Evolutionary conservation across 1,284 basidiomycete genomes (phyloP).

Genomic region (Flammula alnicola): DNA sequence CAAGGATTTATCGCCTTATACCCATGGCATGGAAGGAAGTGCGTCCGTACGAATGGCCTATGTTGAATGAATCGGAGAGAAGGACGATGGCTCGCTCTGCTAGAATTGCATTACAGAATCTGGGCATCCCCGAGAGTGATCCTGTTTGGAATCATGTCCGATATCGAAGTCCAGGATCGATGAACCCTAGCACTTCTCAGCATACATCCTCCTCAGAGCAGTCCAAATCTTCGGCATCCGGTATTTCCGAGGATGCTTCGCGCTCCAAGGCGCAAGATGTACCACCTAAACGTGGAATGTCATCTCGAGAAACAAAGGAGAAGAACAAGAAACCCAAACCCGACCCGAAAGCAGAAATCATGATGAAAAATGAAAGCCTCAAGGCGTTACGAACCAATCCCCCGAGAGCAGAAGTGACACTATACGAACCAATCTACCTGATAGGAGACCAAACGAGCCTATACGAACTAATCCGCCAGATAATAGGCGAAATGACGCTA

Average conservation of each 20-base stretch:
- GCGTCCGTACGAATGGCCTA: slow-evolving; percentile 64
- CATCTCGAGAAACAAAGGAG: slow-evolving; percentile 48
- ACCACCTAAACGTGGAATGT: slow-evolving; percentile 44
- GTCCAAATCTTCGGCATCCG: slow-evolving; percentile 14
- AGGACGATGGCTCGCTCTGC: slow-evolving; percentile 52
- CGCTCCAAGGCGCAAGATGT: slow-evolving; percentile 32
- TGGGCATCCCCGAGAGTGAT: slow-evolving; percentile 61
- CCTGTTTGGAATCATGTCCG: slow-evolving; percentile 53
- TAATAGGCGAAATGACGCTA: too few species aligned
- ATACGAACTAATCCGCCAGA: neutral
- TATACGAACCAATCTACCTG: neutral
- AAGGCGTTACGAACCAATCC: slow-evolving; percentile 26
- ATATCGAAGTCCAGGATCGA: slow-evolving; percentile 25
- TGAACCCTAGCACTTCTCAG: slow-evolving; percentile 3
- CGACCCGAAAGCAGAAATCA: slow-evolving; percentile 47
- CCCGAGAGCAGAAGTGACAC: slow-evolving; percentile 2
- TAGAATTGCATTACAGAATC: slow-evolving; percentile 45
- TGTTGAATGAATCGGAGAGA: slow-evolving; percentile 50
- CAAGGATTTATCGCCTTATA: slow-evolving; percentile 57
- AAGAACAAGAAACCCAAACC: slow-evolving; percentile 50
- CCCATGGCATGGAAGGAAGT: slow-evolving; percentile 64
- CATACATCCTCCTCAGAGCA: slow-evolving; percentile 23
- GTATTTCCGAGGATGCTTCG: slow-evolving; percentile 10
- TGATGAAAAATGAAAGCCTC: slow-evolving; percentile 60
- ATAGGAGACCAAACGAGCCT: neutral